Evolutionary conservation across 805 yeast species (phyloP).

Genomic region (Ogataea minuta): DNA sequence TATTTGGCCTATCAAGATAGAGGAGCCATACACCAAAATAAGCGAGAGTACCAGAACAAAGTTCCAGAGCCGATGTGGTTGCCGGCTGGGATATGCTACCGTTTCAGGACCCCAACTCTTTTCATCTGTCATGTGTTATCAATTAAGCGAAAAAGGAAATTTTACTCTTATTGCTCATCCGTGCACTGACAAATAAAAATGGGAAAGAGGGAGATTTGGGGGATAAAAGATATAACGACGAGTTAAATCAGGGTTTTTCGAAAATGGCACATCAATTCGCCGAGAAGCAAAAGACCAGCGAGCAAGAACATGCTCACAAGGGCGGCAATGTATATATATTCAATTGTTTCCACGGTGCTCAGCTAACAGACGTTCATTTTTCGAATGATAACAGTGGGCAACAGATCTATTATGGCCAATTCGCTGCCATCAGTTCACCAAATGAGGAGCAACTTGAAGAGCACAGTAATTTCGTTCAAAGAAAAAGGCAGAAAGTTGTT

Average conservation of each 20-base stretch:
- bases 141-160: slow-evolving; percentile 9
- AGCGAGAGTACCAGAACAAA: slow-evolving; percentile 11
- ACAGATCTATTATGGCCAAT: neutral
- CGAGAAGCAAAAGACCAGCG: neutral
- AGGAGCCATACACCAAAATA: slow-evolving; percentile 25
- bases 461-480: neutral
- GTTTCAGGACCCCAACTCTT: slow-evolving; percentile 6
- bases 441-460: neutral
- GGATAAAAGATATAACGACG: neutral
- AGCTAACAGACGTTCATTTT: slow-evolving; percentile 6
- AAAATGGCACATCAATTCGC: too few species aligned
- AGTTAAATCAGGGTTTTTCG: too few species aligned
- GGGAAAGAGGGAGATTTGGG: slow-evolving; percentile 1
- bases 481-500: too few species aligned
- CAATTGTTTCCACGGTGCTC: slow-evolving; percentile 11
- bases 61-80: slow-evolving; percentile 8
- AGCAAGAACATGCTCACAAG: neutral
- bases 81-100: neutral
- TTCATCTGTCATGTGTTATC: slow-evolving; percentile 7
- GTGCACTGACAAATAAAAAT: slow-evolving; percentile 1
- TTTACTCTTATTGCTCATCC: slow-evolving; percentile 3
- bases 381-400: slow-evolving; percentile 1
- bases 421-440: neutral
- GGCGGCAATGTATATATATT: slow-evolving; percentile 3
- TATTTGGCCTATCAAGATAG: slow-evolving; percentile 23